Evolutionary conservation across 2,329 filamentous ascomycete species (phyloP), one percentile per base, ranked within the genome.

Genomic region (Fusarium sp.): DNA sequence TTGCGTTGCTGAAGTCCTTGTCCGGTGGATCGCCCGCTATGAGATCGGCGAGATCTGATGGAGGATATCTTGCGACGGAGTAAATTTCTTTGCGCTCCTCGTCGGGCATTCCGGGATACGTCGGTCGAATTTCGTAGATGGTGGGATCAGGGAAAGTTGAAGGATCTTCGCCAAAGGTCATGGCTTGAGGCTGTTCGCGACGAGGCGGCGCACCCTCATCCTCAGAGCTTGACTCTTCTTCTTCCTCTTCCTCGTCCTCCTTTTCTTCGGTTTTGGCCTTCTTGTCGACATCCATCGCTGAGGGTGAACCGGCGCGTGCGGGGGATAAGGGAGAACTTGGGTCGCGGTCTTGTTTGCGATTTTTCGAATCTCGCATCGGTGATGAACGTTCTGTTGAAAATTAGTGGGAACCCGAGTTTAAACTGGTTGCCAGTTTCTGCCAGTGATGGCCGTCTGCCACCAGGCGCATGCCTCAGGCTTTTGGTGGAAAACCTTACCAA

Each of bases 1-100:
- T 99, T 33, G 93, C 91, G 76, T 89, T 97, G 76, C 93, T 97
- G 75, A 97, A 98, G 81, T 99, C 96, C 77, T 93, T 94, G 78
- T 98, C 94, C 2, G 96, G 95, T 2, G 94, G 92, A 39, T 92
- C 90, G 47, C 96, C 96, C 13, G 95, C 92, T 67, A 97, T 96
- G 70, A 96, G 84, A 75, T 97, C 90, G 59, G 89, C 85, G 10
- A 99, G 84, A 74, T 97, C 92, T 67, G 87, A 90, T 52, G 85
- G 86, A 1, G 96, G 96, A 76, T 96, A 99, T 15, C 87, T 84
- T 6, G 92, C 89, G 17, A 99, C 96, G 9, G 93, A 93, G 78
- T 93, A 96, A 52, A 98, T 95, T 70, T 92, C 88, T 75, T 91
- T 94, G 78, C 90, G 92, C 74, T 97, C 90, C n/a, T 95, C 91